Base-by-base conservation (phyloP, 495 filamentous ascomycete genomes). In the Talaromyces nanjingensis region DNA sequence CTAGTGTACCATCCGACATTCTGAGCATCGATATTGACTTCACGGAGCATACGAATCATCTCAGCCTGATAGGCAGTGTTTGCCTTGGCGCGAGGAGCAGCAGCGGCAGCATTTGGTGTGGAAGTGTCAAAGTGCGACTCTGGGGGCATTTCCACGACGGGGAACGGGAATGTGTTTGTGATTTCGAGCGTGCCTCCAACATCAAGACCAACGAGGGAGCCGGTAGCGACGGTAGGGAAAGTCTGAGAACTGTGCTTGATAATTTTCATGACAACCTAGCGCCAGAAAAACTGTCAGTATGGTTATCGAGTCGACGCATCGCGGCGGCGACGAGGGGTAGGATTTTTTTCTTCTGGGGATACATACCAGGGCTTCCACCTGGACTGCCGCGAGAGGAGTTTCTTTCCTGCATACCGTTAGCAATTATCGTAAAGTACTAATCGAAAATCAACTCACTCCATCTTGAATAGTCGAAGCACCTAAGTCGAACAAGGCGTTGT, bases 1-100 rank as follows among this genome's bases (percentile, higher is more conserved):
- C 92, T 97, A 62, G 91, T 96, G 77, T 98, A 98, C 93, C 93
- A 98, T 64, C 94, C 94, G 62, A 96, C 92, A 69, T 91, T 96
- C 80, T 98, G 96, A 65, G 94, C 94, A 75, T 98, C 94, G 62
- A 98, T 90, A 73, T 98, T 98, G 68, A 98, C 96, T 76, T 97
- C 96, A 71, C 92, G 86, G 42, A 98, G 81, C 75, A 92, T 93
- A 67, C 91, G 89, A 73, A 98, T 92, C 94, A 98, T 98, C 77
- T 98, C 96, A 65, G 87, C 89, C 79, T 97, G 93, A 76, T 98
- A 98, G 64, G 78, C 79, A 16, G 86, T 81, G 73, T 96, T 97
- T 57, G 90, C 83, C 81, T 98, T 98, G 20, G 92, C 88, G 61
- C 94, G 86, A 63, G 94, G 94, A 39, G 96, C 94, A 12, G 91